Evolutionary conservation across 2,329 filamentous ascomycete genomes (phyloP).

Genomic region (Bertia moriformis): DNA sequence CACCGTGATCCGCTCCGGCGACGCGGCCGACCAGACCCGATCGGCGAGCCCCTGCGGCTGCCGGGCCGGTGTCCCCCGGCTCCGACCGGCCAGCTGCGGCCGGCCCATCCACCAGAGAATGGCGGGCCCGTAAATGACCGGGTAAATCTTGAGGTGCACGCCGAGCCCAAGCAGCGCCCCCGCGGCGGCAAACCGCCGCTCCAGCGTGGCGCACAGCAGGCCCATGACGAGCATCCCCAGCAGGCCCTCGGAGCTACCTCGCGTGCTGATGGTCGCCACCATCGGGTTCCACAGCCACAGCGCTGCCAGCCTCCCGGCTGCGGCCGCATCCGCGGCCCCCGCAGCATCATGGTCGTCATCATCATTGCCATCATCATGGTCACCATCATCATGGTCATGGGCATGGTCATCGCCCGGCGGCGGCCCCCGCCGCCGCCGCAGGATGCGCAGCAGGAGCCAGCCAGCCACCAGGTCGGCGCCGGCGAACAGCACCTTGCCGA

Average conservation of each 20-base stretch:
- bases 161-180: constrained; percentile 65
- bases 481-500: constrained; percentile 79
- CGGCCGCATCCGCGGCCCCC: constrained; percentile 23
- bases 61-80: constrained; percentile 8
- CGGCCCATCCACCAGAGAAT: constrained; percentile 56
- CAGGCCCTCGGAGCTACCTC: constrained; percentile 84
- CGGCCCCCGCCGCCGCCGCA: constrained; percentile 20
- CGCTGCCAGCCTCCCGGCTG: constrained; percentile 62
- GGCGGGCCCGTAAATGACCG: constrained; percentile 80
- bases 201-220: constrained; percentile 68
- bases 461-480: constrained; percentile 71
- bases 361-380: no score
- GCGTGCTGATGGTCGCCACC: constrained; percentile 91
- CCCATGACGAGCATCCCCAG: constrained; percentile 72
- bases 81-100: not conserved
- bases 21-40: constrained; percentile 27
- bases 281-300: constrained; percentile 96
- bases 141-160: constrained; percentile 98
- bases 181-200: constrained; percentile 45
- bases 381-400: no score
- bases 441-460: constrained; percentile 15
- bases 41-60: constrained; percentile 10
- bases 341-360: no score
- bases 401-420: no score
- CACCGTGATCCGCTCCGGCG: constrained; percentile 38